A percentile compares a stretch with the other conserved stretches of the same genome.
These are phyloP conservation scores for Calonectria fujianensis DNA, from an alignment of 2,329 filamentous ascomycete species.

Conservation along the genomic window DNA sequence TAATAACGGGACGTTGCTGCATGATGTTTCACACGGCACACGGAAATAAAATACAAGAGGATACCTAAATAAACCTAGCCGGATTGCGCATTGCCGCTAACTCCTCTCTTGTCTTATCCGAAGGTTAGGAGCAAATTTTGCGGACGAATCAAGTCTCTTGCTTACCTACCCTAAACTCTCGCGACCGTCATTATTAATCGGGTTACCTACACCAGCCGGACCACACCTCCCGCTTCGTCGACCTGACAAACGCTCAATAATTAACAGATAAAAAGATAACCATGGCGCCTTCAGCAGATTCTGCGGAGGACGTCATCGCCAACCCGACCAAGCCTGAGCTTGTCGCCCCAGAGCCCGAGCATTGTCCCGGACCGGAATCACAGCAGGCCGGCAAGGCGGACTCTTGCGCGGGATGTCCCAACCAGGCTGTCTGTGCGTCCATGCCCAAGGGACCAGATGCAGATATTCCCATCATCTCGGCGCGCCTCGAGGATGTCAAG, in stretches of 20 bases:
- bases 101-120: not conserved
- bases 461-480: conserved; percentile 91
- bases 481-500: conserved; percentile 85
- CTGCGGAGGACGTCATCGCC: conserved; percentile 81
- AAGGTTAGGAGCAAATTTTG: not conserved
- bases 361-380: conserved; percentile 94
- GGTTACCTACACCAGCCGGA: conserved; percentile 40
- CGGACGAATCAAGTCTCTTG: conserved; percentile 48
- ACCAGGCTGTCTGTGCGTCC: conserved; percentile 95
- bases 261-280: conserved; percentile 26
- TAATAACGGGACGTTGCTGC: conserved; percentile 1
- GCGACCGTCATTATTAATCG: conserved; percentile 7
- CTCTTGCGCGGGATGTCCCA: conserved; percentile 95
- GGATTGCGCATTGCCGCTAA: not conserved
- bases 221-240: conserved; percentile 38
- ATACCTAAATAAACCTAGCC: not conserved
- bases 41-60: not conserved
- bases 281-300: conserved; percentile 86
- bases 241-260: not conserved
- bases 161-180: conserved; percentile 48
- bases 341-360: conserved; percentile 95
- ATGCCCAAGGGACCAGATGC: conserved; percentile 97
- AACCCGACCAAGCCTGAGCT: conserved; percentile 89
- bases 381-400: conserved; percentile 82
- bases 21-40: not conserved